A percentile compares a stretch with the other conserved stretches of the same genome.
phyloP scores from a whole-genome alignment of 169 alveolate species.

The Plasmodium sp. region DNA sequence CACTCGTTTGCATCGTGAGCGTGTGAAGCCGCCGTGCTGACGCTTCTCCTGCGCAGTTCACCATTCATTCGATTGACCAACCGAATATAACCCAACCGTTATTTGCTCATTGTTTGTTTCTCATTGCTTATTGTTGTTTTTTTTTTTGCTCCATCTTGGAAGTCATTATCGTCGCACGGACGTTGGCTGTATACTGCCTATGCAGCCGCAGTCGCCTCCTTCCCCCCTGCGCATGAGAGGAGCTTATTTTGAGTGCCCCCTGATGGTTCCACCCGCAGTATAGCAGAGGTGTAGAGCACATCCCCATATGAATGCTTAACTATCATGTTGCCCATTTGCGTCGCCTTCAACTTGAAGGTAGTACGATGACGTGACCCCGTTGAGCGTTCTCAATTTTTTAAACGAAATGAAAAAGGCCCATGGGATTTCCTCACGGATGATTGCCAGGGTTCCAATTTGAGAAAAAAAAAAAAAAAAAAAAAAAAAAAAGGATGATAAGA shows the following conservation, averaged over 20 bases:
- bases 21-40: neutral
- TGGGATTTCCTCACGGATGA: neutral
- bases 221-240: neutral
- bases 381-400: neutral
- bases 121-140: neutral
- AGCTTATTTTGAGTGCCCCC: neutral
- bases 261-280: neutral
- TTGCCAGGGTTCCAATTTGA: neutral
- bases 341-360: neutral
- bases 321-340: neutral
- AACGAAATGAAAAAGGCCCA: neutral
- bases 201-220: neutral
- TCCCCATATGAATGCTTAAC: neutral
- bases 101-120: no score
- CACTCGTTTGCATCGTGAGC: neutral
- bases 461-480: conserved; percentile 18
- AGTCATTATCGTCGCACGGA: neutral
- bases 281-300: no score
- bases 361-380: neutral
- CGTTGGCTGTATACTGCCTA: neutral
- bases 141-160: neutral
- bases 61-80: neutral
- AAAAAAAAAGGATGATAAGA: conserved; percentile 42
- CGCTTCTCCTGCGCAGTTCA: neutral
- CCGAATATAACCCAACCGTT: no score